phyloP scores from a whole-genome alignment of 495 filamentous ascomycete species.

The Aspergillus sclerotiicarbonarius region DNA sequence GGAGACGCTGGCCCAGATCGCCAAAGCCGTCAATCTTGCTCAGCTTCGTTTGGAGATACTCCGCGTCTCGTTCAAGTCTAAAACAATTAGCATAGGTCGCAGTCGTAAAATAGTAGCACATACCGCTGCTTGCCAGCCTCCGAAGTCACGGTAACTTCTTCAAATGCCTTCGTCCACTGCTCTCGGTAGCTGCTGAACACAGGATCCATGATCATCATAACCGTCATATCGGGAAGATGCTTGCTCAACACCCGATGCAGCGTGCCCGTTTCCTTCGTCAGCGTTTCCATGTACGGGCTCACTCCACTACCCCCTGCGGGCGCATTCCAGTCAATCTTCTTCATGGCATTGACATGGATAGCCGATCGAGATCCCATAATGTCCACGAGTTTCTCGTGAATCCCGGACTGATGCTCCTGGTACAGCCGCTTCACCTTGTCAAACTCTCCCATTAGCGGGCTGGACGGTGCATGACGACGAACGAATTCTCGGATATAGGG shows the following conservation, averaged over 20 bases:
- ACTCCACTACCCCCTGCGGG: constrained; percentile 33
- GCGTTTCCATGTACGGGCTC: constrained; percentile 84
- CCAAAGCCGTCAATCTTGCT: constrained; percentile 78
- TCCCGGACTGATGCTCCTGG: constrained; percentile 89
- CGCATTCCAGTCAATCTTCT: constrained; percentile 73
- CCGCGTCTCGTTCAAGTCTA: constrained; percentile 79
- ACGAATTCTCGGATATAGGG: constrained; percentile 91
- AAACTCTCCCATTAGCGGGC: constrained; percentile 77
- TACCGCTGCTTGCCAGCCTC: constrained; percentile 72
- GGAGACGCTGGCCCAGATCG: constrained; percentile 64
- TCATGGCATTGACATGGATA: constrained; percentile 71
- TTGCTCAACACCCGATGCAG: constrained; percentile 85
- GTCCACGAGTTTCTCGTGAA: constrained; percentile 92
- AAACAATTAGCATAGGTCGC: constrained; percentile 16
- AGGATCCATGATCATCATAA: constrained; percentile 83
- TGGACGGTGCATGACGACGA: constrained; percentile 67
- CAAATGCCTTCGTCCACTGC: constrained; percentile 74
- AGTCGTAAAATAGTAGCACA: constrained; percentile 31
- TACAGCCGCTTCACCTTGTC: constrained; percentile 87
- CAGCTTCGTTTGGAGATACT: constrained; percentile 70
- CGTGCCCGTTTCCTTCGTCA: constrained; percentile 85
- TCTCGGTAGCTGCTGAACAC: constrained; percentile 86
- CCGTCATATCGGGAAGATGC: constrained; percentile 74
- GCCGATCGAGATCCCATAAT: constrained; percentile 85
- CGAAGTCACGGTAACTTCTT: constrained; percentile 62